Evolutionary conservation across 169 alveolate species (phyloP).

Genomic region (Plasmodium gonderi): DNA sequence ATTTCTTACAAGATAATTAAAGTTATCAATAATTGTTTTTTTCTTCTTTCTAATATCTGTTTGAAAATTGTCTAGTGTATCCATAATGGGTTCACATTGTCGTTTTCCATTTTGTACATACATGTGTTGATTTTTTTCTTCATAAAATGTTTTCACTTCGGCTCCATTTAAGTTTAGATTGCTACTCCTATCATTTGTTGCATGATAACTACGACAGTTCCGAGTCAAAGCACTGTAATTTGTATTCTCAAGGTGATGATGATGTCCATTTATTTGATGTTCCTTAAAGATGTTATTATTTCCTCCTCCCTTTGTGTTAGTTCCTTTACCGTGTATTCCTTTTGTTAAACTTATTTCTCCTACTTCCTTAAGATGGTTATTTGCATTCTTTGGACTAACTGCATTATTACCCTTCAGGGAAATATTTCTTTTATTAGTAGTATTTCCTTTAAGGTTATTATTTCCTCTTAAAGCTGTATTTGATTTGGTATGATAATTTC

Average conservation of each 20-base stretch:
- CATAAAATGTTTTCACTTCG: background rate
- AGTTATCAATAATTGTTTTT: conserved; percentile 17
- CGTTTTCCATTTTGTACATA: background rate
- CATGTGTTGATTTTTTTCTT: background rate
- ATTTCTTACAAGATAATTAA: conserved; percentile 16
- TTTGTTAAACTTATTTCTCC: background rate
- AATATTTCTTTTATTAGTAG: background rate
- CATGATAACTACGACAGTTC: background rate
- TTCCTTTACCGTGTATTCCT: background rate
- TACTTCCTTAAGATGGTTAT: background rate
- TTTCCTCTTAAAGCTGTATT: background rate
- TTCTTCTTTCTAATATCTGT: conserved; percentile 25
- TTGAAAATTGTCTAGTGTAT: background rate
- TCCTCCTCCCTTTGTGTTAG: background rate
- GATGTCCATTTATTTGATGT: background rate
- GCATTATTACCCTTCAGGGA: background rate
- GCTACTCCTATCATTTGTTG: background rate
- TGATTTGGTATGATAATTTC: background rate
- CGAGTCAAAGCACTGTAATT: background rate
- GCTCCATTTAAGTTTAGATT: background rate
- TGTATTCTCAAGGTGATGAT: background rate
- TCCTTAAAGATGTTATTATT: background rate
- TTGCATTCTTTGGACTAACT: background rate
- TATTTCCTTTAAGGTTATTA: background rate
- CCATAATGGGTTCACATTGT: background rate